Base-by-base conservation (phyloP, 305 asterid species). In the Solanum hybrid region DNA sequence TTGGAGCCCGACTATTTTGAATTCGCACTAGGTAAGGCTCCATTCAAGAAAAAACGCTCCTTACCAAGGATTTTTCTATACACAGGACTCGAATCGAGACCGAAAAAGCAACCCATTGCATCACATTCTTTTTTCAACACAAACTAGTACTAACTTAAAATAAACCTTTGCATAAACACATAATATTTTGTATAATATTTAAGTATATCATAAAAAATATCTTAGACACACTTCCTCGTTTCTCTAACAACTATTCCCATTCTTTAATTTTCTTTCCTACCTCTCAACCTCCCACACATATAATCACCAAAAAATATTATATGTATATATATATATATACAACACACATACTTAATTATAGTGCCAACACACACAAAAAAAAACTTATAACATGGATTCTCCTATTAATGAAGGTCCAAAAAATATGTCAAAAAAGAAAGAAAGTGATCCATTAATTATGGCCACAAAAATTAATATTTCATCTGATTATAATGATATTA, bases 381-480 rank as follows among this genome's bases (percentile, higher is more conserved):
- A 16, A 42, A 29, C 39, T 18, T 20, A 57, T 10, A 83, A 18
- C 22, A 84, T 84, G 88, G 88, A 84, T 84, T 84, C 88, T 57
- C 31, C 46, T 29, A 84, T 11, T 51, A 20, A 83, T 82, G 40
- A 84, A 20, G 20, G 46, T 84, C 87, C 74, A 16, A 80, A 80
- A 6, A 81, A 26, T 57, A 40, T n/a, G 22, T 57, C 74, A 51
- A 84, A 51, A 84, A 84, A 20, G 88, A 84, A 51, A 84, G 75
- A 84, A 84, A 84, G 88, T 51, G 76, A 84, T 84, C 42, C 88
- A 84, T 84, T 84, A 11, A 33, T 61, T 61, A 3, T 82, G 87
- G 10, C 26, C 14, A 40, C 14, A 40, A 42, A 42, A 13, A 67
- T 51, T 79, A 79, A 36, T 76, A 76, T 76, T 36, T 51, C 88